Percentiles rank a stretch among this genome's conserved stretches.
These are phyloP conservation scores for Hanseniaspora jakobsenii DNA, from an alignment of 805 yeast species.

Conservation along the genomic window DNA sequence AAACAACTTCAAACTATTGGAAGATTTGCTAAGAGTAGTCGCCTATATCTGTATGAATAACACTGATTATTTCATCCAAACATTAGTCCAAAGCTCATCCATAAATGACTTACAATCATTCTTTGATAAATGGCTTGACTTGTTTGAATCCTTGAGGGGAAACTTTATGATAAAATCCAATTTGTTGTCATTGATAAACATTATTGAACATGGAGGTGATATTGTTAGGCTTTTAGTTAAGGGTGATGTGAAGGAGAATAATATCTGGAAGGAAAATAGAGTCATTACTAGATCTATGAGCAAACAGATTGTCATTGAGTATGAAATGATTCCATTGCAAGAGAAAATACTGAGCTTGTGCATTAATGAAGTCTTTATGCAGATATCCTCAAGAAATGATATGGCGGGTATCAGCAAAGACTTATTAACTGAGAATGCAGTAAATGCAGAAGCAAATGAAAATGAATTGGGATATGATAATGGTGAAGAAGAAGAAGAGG, in stretches of 20 bases:
- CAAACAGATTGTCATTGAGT: constrained; percentile 47
- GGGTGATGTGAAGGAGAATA: constrained; percentile 61
- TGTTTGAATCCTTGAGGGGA: constrained; percentile 73
- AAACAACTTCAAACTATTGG: constrained; percentile 58
- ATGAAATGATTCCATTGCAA: constrained; percentile 54
- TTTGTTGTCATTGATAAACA: constrained; percentile 56
- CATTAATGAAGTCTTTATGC: constrained; percentile 55
- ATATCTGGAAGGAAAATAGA: constrained; percentile 31
- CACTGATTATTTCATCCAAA: constrained; percentile 48
- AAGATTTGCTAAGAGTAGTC: constrained; percentile 63
- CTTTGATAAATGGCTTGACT: constrained; percentile 62
- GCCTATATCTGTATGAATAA: constrained; percentile 56
- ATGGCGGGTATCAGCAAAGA: too few species aligned
- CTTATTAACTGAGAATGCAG: neutral
- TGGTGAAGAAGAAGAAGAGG: constrained; percentile 17
- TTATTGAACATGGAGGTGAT: constrained; percentile 47
- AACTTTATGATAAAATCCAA: constrained; percentile 53
- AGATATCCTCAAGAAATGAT: constrained; percentile 23
- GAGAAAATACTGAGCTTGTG: constrained; percentile 63
- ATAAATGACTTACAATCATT: constrained; percentile 34
- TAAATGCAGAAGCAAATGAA: constrained; percentile 1
- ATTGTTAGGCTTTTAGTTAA: constrained; percentile 47
- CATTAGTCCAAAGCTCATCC: constrained; percentile 27
- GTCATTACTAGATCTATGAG: constrained; percentile 83
- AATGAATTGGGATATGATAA: constrained; percentile 5